Evolutionary conservation across 2,329 filamentous ascomycete genomes (phyloP).

Genomic region (Metarhizium anisopliae): DNA sequence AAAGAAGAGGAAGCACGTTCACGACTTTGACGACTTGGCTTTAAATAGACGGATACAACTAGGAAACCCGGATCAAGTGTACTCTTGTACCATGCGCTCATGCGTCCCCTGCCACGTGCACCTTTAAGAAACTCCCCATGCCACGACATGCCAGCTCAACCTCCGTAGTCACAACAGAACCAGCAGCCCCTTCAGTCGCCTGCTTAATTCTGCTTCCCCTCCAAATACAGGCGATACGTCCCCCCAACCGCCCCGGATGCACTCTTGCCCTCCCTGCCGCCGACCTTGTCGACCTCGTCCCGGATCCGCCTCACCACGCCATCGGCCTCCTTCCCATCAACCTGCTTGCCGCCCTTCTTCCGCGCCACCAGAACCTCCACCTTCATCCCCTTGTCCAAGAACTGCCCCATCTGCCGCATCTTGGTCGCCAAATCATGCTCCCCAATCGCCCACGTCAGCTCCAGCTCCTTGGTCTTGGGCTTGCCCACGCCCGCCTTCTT

Average conservation of each 20-base stretch:
- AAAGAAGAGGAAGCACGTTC: neutral
- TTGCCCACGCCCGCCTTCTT: constrained; percentile 31
- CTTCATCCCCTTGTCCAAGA: constrained; percentile 63
- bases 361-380: constrained; percentile 65
- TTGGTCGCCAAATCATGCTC: constrained; percentile 65
- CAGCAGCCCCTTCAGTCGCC: too few species aligned
- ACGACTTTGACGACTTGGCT: neutral
- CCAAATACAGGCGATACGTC: constrained; percentile 34
- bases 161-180: too few species aligned
- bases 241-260: constrained; percentile 35
- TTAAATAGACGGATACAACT: too few species aligned
- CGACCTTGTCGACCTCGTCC: constrained; percentile 23
- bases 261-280: constrained; percentile 34
- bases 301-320: constrained; percentile 39
- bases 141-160: too few species aligned
- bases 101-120: too few species aligned
- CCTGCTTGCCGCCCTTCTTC: constrained; percentile 52
- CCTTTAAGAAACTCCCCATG: too few species aligned
- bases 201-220: constrained; percentile 18
- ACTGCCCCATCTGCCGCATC: constrained; percentile 56
- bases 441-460: constrained; percentile 83
- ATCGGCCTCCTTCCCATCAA: constrained; percentile 52
- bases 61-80: too few species aligned
- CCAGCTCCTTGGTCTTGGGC: constrained; percentile 61
- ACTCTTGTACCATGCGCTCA: too few species aligned